phyloP scores from a whole-genome alignment of 305 asterid genomes.

The Lippia alba region DNA sequence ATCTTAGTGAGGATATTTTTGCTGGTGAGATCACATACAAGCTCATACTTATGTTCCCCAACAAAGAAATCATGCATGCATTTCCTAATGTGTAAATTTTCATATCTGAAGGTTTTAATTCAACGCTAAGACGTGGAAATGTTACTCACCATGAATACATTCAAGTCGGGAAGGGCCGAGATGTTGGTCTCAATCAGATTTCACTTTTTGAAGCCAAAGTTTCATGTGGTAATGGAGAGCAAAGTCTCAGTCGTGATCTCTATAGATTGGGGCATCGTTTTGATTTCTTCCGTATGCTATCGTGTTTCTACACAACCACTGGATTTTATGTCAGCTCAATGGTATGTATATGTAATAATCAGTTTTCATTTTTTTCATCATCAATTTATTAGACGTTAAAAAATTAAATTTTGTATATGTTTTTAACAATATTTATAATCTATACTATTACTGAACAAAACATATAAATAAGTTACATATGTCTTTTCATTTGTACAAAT shows the following conservation, averaged over 20 bases:
- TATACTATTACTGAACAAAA: too few species aligned
- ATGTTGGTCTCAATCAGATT: conserved; percentile 98
- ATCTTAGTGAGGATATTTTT: conserved; percentile 93
- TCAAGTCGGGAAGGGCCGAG: conserved; percentile 98
- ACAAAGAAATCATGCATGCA: conserved; percentile 2
- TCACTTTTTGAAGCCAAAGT: conserved; percentile 99
- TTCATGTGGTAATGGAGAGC: conserved; percentile 99
- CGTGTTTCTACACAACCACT: conserved; percentile 82
- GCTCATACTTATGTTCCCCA: conserved; percentile 21
- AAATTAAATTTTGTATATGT: too few species aligned
- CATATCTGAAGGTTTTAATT: conserved; percentile 76
- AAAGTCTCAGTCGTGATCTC: conserved; percentile 95
- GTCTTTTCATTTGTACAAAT: too few species aligned
- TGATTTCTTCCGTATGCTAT: conserved; percentile 98
- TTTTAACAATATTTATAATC: too few species aligned
- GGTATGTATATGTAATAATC: conserved; percentile 48
- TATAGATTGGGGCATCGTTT: conserved; percentile 99
- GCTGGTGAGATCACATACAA: conserved; percentile 65
- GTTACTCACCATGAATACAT: conserved; percentile 95
- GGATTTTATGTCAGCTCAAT: conserved; percentile 95
- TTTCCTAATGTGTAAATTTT: conserved; percentile 26
- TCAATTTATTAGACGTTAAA: too few species aligned
- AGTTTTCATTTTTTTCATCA: background rate
- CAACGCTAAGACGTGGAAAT: conserved; percentile 93
- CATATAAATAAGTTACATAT: too few species aligned